Evolutionary conservation across 2,329 filamentous ascomycete species (phyloP).

Genomic region (Penicillium sp.): DNA sequence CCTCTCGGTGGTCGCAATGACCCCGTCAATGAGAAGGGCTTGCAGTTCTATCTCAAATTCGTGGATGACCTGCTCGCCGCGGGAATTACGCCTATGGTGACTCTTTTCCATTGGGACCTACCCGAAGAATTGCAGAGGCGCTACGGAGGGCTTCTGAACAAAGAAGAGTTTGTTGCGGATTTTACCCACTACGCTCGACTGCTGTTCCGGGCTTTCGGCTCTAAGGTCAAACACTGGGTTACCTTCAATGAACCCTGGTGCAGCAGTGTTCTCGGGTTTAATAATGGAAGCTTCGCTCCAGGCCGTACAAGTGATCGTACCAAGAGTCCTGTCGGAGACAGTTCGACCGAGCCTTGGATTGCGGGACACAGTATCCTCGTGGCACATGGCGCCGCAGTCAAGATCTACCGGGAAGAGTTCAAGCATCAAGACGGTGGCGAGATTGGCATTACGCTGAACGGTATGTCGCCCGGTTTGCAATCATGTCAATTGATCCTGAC

Average conservation of each 20-base stretch:
- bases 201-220: constrained; percentile 68
- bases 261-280: constrained; percentile 76
- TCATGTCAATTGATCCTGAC: not conserved
- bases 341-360: constrained; percentile 74
- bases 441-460: constrained; percentile 86
- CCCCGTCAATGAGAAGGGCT: constrained; percentile 72
- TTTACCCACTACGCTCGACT: constrained; percentile 75
- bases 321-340: constrained; percentile 70
- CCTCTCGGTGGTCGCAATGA: constrained; percentile 81
- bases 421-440: constrained; percentile 68
- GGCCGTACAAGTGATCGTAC: constrained; percentile 75
- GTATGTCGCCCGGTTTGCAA: constrained; percentile 39
- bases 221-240: constrained; percentile 82
- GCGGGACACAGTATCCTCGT: constrained; percentile 78
- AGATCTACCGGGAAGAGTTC: constrained; percentile 79
- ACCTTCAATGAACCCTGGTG: constrained; percentile 92
- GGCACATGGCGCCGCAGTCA: constrained; percentile 76
- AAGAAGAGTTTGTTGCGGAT: constrained; percentile 77
- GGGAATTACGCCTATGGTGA: constrained; percentile 77
- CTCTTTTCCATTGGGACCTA: constrained; percentile 85
- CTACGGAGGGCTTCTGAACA: constrained; percentile 78
- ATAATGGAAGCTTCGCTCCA: constrained; percentile 73
- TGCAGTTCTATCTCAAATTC: constrained; percentile 76
- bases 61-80: constrained; percentile 74
- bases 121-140: constrained; percentile 74